phyloP scores from a whole-genome alignment of 805 yeast species.

The Hanseniaspora thailandica region DNA sequence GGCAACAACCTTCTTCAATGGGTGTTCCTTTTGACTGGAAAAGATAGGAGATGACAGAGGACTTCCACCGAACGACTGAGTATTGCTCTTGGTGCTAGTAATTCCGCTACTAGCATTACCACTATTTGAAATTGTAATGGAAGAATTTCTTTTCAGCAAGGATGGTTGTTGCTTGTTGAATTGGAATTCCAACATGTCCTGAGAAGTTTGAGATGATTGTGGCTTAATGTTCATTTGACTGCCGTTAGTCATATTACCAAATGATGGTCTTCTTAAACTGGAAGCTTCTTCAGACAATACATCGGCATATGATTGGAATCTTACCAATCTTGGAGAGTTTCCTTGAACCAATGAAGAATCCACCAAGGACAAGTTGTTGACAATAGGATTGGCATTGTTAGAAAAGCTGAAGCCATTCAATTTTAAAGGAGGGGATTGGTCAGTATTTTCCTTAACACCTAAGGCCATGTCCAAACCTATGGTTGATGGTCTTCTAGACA shows the following conservation, averaged over 20 bases:
- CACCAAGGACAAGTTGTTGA: background rate
- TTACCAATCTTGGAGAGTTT: conserved; percentile 23
- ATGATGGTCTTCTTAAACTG: conserved; percentile 49
- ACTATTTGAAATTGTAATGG: conserved; percentile 10
- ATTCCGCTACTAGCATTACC: conserved; percentile 4
- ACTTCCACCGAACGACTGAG: conserved; percentile 12
- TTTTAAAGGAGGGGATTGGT: conserved; percentile 19
- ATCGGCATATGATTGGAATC: conserved; percentile 70
- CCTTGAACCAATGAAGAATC: conserved; percentile 6
- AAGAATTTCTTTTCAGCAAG: conserved; percentile 14
- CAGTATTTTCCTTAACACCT: background rate
- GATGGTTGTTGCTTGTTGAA: conserved; percentile 13
- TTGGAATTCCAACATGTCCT: conserved; percentile 15
- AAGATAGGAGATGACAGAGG: conserved; percentile 17
- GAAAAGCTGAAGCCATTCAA: conserved; percentile 20
- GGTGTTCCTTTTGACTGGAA: conserved; percentile 16
- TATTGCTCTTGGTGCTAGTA: background rate
- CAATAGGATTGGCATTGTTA: conserved; percentile 10
- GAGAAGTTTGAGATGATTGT: conserved; percentile 19
- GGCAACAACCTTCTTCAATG: background rate
- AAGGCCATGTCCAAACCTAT: conserved; percentile 30
- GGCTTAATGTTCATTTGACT: conserved; percentile 17
- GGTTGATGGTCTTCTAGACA: conserved; percentile 45
- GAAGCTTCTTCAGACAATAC: conserved; percentile 56
- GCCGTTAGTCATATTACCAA: conserved; percentile 20